Evolutionary conservation across 2,329 filamentous ascomycete genomes (phyloP).

Genomic region (Capronia epimyces): DNA sequence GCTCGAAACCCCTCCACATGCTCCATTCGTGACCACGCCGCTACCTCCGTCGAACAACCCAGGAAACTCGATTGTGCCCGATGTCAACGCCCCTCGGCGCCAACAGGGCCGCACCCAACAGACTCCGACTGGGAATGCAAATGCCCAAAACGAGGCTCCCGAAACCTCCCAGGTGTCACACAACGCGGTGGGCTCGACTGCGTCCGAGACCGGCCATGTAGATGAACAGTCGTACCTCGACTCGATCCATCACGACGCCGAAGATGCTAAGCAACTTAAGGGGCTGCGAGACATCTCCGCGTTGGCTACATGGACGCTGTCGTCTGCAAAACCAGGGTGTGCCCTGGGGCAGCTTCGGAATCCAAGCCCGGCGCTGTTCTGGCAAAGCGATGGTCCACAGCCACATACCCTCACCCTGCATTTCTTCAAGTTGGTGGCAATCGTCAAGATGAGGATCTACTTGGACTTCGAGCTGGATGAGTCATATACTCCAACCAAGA

Average conservation of each 20-base stretch:
- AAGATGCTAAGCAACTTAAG: slow-evolving; percentile 25
- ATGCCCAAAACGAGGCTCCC: slow-evolving; percentile 8
- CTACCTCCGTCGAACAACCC: slow-evolving; percentile 23
- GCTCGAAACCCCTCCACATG: slow-evolving; percentile 30
- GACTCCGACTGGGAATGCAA: slow-evolving; percentile 18
- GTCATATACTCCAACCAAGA: slow-evolving; percentile 92
- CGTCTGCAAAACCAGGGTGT: slow-evolving; percentile 58
- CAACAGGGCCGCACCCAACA: slow-evolving; percentile 17
- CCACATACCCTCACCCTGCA: slow-evolving; percentile 60
- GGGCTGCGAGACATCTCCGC: slow-evolving; percentile 58
- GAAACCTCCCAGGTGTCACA: slow-evolving; percentile 22
- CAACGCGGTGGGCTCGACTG: slow-evolving; percentile 12
- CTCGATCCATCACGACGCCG: slow-evolving; percentile 24
- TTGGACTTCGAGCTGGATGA: slow-evolving; percentile 92
- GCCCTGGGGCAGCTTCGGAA: slow-evolving; percentile 55
- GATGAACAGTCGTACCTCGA: slow-evolving; percentile 26
- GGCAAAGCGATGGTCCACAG: slow-evolving; percentile 63
- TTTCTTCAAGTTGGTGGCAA: slow-evolving; percentile 52
- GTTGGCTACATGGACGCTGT: slow-evolving; percentile 62
- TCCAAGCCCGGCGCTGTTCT: slow-evolving; percentile 54
- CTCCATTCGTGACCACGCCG: slow-evolving; percentile 29
- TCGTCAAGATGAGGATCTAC: slow-evolving; percentile 50
- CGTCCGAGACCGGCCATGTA: slow-evolving; percentile 18
- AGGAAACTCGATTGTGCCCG: slow-evolving; percentile 22
- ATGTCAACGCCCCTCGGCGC: slow-evolving; percentile 16